Conservation (phyloP, 2,329 filamentous ascomycete species). For the Huntiella omanensis region DNA sequence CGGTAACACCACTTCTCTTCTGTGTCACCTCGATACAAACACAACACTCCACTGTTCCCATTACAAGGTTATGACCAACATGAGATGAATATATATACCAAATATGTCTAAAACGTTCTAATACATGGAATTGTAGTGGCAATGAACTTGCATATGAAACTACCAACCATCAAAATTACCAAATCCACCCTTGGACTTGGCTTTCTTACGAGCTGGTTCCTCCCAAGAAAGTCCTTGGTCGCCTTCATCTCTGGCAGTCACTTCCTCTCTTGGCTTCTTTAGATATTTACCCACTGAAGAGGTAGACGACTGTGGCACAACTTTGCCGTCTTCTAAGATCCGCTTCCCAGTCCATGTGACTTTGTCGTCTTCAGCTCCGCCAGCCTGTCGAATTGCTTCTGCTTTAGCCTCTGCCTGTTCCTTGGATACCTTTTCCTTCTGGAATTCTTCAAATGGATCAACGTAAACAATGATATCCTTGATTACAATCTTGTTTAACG, state of each 20-base stretch:
- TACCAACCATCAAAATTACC: constrained; percentile 92
- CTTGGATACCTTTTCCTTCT: constrained; percentile 49
- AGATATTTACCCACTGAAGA: constrained; percentile 64
- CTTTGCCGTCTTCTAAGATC: constrained; percentile 47
- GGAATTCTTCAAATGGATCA: constrained; percentile 89
- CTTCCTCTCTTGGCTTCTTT: constrained; percentile 23
- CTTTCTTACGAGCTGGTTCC: constrained; percentile 65
- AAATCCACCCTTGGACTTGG: constrained; percentile 54
- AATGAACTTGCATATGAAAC: constrained; percentile 10
- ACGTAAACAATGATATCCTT: constrained; percentile 71
- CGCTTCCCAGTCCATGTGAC: constrained; percentile 95
- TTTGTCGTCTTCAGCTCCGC: constrained; percentile 69
- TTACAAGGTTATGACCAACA: too few species aligned
- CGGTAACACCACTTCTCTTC: too few species aligned
- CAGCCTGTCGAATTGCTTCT: constrained; percentile 42
- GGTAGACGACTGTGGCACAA: constrained; percentile 25
- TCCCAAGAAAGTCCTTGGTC: constrained; percentile 34
- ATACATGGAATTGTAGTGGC: too few species aligned
- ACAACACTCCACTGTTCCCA: too few species aligned
- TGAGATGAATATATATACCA: too few species aligned
- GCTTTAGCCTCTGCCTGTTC: constrained; percentile 38
- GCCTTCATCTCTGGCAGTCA: constrained; percentile 39
- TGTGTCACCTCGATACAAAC: too few species aligned
- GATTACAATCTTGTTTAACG: constrained; percentile 61
- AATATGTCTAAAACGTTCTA: too few species aligned